Evolutionary conservation across 257 asterid genomes (phyloP).

Genomic region (Apocynum venetum): DNA sequence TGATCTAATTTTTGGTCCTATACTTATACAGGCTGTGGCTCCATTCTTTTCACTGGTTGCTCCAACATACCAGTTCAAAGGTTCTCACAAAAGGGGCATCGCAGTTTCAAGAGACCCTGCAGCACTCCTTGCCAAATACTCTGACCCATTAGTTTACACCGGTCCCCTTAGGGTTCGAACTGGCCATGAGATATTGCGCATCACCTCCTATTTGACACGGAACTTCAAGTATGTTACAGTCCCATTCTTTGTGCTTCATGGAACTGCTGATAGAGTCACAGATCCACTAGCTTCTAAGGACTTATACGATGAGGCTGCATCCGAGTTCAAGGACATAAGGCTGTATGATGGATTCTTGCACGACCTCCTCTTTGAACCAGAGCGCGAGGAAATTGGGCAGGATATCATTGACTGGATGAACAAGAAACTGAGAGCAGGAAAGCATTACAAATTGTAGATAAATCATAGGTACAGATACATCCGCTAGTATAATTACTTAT

Average conservation of each 20-base stretch:
- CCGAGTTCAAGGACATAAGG: conserved; percentile 75
- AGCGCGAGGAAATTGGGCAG: conserved; percentile 83
- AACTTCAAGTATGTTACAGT: conserved; percentile 69
- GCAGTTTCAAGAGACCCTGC: conserved; percentile 96
- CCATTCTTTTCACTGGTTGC: conserved; percentile 87
- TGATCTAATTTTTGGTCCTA: neutral
- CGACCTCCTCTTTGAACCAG: conserved; percentile 95
- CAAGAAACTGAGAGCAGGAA: conserved; percentile 35
- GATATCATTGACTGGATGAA: conserved; percentile 97
- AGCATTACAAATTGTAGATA: conserved; percentile 17
- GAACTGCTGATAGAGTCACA: conserved; percentile 93
- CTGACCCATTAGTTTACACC: conserved; percentile 95
- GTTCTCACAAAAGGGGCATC: conserved; percentile 93
- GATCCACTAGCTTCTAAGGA: conserved; percentile 97
- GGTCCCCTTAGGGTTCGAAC: conserved; percentile 96
- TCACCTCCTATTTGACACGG: conserved; percentile 67
- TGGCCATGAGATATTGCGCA: conserved; percentile 93
- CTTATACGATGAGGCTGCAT: conserved; percentile 80
- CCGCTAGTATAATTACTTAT: conserved; percentile 1
- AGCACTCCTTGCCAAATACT: conserved; percentile 79
- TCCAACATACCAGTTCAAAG: conserved; percentile 97
- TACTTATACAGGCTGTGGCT: conserved; percentile 67
- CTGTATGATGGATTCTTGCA: conserved; percentile 91
- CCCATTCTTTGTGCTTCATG: conserved; percentile 96
- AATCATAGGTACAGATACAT: conserved; percentile 18